Conservation (phyloP, 164 flowering plant species). For the Taxillus chinensis region DNA sequence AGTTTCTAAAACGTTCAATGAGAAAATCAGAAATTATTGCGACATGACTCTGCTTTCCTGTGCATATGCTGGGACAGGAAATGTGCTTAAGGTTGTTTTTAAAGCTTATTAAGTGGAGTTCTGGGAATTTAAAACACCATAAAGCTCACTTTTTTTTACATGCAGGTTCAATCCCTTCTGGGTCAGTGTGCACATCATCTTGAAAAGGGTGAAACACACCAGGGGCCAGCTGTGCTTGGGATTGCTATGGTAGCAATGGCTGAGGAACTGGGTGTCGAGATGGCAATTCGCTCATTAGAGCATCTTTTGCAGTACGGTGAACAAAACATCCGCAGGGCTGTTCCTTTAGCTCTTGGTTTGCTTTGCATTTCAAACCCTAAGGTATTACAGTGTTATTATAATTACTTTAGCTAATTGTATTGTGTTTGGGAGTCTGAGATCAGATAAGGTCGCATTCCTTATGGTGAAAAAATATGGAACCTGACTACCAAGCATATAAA, state of each 20-base stretch:
- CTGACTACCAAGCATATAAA: too few species aligned
- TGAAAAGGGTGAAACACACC: constrained; percentile 87
- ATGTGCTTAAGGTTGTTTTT: constrained; percentile 75
- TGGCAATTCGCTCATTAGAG: constrained; percentile 96
- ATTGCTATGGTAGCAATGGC: constrained; percentile 99
- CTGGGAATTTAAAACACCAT: too few species aligned
- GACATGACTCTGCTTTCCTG: constrained; percentile 89
- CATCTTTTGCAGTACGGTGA: constrained; percentile 93
- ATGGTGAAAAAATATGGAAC: too few species aligned
- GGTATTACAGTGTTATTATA: constrained; percentile 25
- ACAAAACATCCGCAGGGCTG: constrained; percentile 84
- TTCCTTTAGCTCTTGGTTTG: constrained; percentile 91
- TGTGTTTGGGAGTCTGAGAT: too few species aligned
- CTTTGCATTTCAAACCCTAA: constrained; percentile 96
- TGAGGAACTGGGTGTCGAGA: constrained; percentile 91
- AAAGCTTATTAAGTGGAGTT: too few species aligned
- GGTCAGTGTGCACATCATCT: constrained; percentile 94
- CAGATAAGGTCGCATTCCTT: background rate
- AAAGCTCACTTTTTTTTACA: background rate
- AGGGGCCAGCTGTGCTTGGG: constrained; percentile 98
- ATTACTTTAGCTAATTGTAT: too few species aligned
- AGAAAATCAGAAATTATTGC: constrained; percentile 82
- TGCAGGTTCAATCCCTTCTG: constrained; percentile 84
- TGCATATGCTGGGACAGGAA: constrained; percentile 99
- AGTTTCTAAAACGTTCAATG: constrained; percentile 87